phyloP scores from a whole-genome alignment of 495 filamentous ascomycete species.

The Margaritispora aquatica region DNA sequence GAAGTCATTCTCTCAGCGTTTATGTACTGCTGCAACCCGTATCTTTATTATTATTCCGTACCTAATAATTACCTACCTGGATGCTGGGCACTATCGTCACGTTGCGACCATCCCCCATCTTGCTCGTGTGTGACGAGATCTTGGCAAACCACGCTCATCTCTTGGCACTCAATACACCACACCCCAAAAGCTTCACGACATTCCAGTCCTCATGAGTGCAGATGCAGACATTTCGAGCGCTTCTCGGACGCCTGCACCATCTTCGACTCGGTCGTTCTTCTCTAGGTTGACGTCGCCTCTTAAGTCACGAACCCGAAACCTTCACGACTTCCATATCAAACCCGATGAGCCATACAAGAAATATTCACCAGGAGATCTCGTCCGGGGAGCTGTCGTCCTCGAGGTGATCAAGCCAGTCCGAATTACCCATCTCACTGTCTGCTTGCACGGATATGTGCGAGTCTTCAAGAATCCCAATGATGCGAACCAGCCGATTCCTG shows the following conservation, averaged over 20 bases:
- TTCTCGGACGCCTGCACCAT: constrained; percentile 13
- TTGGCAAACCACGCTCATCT: constrained; percentile 21
- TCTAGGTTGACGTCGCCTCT: constrained; percentile 57
- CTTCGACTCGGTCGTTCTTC: constrained; percentile 40
- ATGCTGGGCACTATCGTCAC: not conserved
- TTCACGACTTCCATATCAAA: constrained; percentile 75
- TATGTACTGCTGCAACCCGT: not conserved
- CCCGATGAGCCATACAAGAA: constrained; percentile 84
- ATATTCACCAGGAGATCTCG: constrained; percentile 61
- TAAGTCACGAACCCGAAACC: constrained; percentile 52
- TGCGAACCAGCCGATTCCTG: constrained; percentile 50
- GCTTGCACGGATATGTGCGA: constrained; percentile 82
- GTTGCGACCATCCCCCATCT: not conserved
- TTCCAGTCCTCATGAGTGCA: constrained; percentile 20
- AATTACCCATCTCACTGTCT: constrained; percentile 85
- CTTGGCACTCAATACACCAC: constrained; percentile 22
- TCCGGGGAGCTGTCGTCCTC: constrained; percentile 70
- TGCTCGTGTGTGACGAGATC: not conserved
- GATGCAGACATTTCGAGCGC: constrained; percentile 19
- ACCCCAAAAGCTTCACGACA: constrained; percentile 1
- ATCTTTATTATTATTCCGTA: not conserved
- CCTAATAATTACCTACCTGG: not conserved
- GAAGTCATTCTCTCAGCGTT: not conserved
- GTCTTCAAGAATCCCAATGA: constrained; percentile 72
- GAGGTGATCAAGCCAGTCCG: constrained; percentile 75